Evolutionary conservation across 2,329 filamentous ascomycete genomes (phyloP), one percentile per base, ranked within the genome.

Genomic region (Aspergillus fischeri): DNA sequence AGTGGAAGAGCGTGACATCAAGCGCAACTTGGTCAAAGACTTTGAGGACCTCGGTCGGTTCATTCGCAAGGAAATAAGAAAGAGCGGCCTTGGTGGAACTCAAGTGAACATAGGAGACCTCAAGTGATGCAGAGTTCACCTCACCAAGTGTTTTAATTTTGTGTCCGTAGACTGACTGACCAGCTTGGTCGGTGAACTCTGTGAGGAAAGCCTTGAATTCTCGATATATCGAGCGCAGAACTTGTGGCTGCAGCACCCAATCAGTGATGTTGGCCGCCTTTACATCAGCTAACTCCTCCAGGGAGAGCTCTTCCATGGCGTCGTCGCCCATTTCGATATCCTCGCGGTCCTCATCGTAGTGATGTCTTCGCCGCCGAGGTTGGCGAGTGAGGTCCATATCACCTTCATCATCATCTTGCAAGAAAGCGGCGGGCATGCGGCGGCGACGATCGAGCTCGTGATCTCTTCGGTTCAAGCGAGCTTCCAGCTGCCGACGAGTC

Each of bases 171-270:
- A 99, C 92, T 0, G 94, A 99, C 4, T 86, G 88, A 54, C 92
- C 92, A 62, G 88, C 86, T 54, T 92, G 86, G 69, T 99, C 94
- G 5, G 88, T 96, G 73, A 95, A 97, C 67, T 97, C 93, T 10
- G 94, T 97, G 67, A 99, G 80, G 79, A 99, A 99, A 3, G 90
- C 89, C 75, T 96, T 96, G 84, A 99, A 99, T 75, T 99, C 94
- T 68, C 93, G 86, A 71, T 92, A 92, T 75, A 99, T 94, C 1
- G 92, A 95, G 65, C 91, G 86, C 75, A 96, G 91, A 11, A 99
- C 94, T 14, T 91, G 86, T 3, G 91, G 90, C 66, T 92, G 88
- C 14, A 91, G 87, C 45, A 99, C 89, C 95, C 95, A 99, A 63
- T 99, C 94, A 0, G 92, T 95, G 70, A 99, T 80, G 65, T 90